Evolutionary conservation across 2,329 filamentous ascomycete species (phyloP), one percentile per base, ranked within the genome.

Genomic region (Aureobasidium melanogenum): DNA sequence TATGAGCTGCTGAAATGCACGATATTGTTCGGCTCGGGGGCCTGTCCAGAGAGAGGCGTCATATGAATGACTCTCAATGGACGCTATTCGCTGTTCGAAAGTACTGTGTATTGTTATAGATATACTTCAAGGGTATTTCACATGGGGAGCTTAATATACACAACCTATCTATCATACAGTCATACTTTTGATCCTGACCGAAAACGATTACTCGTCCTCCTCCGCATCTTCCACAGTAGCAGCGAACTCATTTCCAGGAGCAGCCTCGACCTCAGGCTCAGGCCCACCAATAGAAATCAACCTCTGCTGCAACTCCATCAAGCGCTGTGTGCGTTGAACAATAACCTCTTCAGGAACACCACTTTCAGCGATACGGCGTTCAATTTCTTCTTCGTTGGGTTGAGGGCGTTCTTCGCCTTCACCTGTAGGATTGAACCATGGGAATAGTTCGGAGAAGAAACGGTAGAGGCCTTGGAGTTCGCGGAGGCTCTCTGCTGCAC

Each of bases 401-500:
- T 67, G 66, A 8, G 64, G 60, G 15, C 56, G 62, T 3, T 63
- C 61, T 7, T 62, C 60, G 10, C 41, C 58, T 19, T 60, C 61
- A 4, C 47, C 63, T 7, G 39, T 56, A 19, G 61, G 62, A 26
- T 64, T 63, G 57, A 69, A 69, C 68, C 70, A 69, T 0, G 70
- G 69, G 52, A 70, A 71, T 1, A 70, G 63, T 8, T 66, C 63
- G 1, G 65, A 48, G 60, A 71, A 72, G 62, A 70, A 71, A 22
- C 60, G 60, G 22, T 67, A 64, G 5, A 72, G 64, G 19, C 63
- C 63, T 48, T 68, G 64, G 10, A 71, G 66, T 34, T 71, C 69
- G 47, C 66, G 63, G 12, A 67, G 62, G 51, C 62, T 66, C 24
- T 67, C 62, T 4, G 66, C 65, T 26, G 66, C 59, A 19, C 60